Evolutionary conservation across 139 green algal species (phyloP).

Genomic region (Coccomyxa sp.): DNA sequence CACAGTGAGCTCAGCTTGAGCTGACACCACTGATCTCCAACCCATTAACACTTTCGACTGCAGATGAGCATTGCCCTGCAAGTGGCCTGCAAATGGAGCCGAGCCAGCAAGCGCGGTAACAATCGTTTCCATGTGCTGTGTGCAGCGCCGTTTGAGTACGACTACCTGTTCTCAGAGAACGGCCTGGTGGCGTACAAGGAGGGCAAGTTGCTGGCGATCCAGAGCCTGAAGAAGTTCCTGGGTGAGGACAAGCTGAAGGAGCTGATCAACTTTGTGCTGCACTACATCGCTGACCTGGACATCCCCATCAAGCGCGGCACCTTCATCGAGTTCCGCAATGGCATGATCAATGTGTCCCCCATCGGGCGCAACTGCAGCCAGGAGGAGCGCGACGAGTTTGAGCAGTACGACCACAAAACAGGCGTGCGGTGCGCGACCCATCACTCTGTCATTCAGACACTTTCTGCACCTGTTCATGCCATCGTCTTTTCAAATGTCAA

Average conservation of each 20-base stretch:
- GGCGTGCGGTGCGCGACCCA: conserved; percentile 51
- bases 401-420: conserved; percentile 76
- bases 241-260: conserved; percentile 54
- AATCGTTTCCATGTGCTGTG: neutral
- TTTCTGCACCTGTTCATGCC: too few species aligned
- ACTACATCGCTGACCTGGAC: conserved; percentile 96
- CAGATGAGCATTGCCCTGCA: too few species aligned
- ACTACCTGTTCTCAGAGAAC: conserved; percentile 98
- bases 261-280: conserved; percentile 32
- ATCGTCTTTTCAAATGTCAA: too few species aligned
- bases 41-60: too few species aligned
- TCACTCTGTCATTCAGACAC: neutral
- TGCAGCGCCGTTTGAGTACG: conserved; percentile 73
- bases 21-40: too few species aligned
- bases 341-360: conserved; percentile 98
- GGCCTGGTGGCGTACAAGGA: conserved; percentile 92
- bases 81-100: too few species aligned
- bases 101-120: too few species aligned
- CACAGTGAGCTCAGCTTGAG: too few species aligned
- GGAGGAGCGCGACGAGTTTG: conserved; percentile 93
- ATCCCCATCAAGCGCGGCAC: conserved; percentile 98
- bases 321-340: conserved; percentile 98
- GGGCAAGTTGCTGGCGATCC: conserved; percentile 58
- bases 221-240: conserved; percentile 53
- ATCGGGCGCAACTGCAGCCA: conserved; percentile 98